These are phyloP conservation scores for Ceratobasidium papillatum DNA, from an alignment of 1,284 basidiomycete genomes.

Conservation along the genomic window DNA sequence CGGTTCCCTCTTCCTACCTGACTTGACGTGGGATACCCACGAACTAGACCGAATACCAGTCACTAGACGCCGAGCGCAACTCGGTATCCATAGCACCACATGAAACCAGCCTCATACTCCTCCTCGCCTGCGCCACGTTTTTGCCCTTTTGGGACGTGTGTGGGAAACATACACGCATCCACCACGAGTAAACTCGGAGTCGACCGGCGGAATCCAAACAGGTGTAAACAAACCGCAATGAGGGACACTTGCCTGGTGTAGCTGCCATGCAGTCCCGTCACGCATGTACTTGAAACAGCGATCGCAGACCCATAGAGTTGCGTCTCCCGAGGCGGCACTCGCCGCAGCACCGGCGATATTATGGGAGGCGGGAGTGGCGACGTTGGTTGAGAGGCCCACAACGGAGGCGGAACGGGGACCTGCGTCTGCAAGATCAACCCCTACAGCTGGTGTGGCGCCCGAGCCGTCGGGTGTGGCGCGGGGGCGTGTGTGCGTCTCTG, in stretches of 20 bases:
- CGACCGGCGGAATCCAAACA: conserved; percentile 11
- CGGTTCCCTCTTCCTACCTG: background rate
- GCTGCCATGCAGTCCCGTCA: conserved; percentile 73
- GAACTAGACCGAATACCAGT: background rate
- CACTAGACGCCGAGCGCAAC: conserved; percentile 8
- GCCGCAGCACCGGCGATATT: conserved; percentile 49
- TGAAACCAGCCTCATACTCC: conserved; percentile 10
- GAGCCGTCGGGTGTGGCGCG: conserved; percentile 54
- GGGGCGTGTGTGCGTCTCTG: conserved; percentile 48
- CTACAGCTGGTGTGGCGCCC: conserved; percentile 38
- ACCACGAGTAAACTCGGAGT: conserved; percentile 12
- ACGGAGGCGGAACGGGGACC: conserved; percentile 46
- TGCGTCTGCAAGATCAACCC: conserved; percentile 32
- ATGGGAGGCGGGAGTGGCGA: conserved; percentile 68
- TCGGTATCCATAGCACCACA: conserved; percentile 18
- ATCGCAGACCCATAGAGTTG: conserved; percentile 83
- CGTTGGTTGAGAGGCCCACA: conserved; percentile 65
- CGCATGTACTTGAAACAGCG: conserved; percentile 98
- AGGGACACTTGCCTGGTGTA: conserved; percentile 69
- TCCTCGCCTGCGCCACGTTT: background rate
- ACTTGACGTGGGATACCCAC: background rate
- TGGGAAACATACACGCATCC: conserved; percentile 5
- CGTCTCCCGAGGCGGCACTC: conserved; percentile 56
- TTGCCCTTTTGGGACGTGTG: conserved; percentile 9
- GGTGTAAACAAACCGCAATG: background rate